These are phyloP conservation scores for Scedosporium boydii DNA, from an alignment of 2,329 filamentous ascomycete species.

Conservation along the genomic window DNA sequence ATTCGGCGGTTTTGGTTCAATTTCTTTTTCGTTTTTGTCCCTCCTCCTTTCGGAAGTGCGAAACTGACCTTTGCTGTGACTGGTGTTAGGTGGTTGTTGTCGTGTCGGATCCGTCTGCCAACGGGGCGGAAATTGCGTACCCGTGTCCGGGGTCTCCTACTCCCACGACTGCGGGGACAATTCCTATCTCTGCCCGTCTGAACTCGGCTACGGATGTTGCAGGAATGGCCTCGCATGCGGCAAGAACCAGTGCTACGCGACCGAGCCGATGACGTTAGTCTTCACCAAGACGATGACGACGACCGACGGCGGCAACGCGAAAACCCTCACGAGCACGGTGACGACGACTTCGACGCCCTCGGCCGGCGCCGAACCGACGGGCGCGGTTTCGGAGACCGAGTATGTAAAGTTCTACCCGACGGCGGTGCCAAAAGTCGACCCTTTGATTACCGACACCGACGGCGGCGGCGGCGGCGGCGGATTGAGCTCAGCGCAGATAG, in stretches of 20 bases:
- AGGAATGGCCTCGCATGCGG: conserved; percentile 39
- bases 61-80: neutral
- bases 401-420: conserved; percentile 35
- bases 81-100: conserved; percentile 31
- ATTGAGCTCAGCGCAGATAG: conserved; percentile 32
- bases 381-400: conserved; percentile 14
- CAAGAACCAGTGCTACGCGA: conserved; percentile 36
- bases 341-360: conserved; percentile 30
- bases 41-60: neutral
- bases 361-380: conserved; percentile 16
- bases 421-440: conserved; percentile 29
- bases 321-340: conserved; percentile 29
- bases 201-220: conserved; percentile 45
- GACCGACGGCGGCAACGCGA: conserved; percentile 27
- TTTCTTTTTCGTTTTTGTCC: neutral
- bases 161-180: conserved; percentile 31
- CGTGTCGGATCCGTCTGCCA: conserved; percentile 35
- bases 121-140: conserved; percentile 27
- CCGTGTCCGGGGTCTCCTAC: conserved; percentile 30
- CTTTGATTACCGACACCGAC: conserved; percentile 15
- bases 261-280: conserved; percentile 32
- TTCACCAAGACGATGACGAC: conserved; percentile 34
- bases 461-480: conserved; percentile 18
- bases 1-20: conserved; percentile 6
- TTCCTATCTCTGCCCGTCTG: conserved; percentile 39